Evolutionary conservation across 2,329 filamentous ascomycete genomes (phyloP).

Genomic region (Sphaerostilbella broomeana): DNA sequence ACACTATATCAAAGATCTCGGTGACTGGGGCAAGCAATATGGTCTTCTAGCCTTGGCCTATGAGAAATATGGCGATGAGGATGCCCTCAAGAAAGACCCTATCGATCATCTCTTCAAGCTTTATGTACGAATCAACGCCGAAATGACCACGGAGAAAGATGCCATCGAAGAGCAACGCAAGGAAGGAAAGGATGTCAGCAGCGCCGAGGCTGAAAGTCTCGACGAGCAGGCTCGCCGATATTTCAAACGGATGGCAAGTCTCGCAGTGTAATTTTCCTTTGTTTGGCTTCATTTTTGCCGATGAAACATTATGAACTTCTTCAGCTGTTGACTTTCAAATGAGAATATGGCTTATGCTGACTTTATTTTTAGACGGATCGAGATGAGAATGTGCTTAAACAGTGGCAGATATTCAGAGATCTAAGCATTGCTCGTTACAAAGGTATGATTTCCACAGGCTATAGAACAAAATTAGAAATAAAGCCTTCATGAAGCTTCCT

Average conservation of each 20-base stretch:
- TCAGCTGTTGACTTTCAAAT: too few species aligned
- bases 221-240: constrained; percentile 71
- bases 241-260: constrained; percentile 55
- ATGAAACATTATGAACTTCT: too few species aligned
- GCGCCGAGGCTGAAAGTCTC: constrained; percentile 48
- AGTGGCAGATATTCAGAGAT: constrained; percentile 61
- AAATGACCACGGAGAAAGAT: constrained; percentile 61
- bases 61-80: constrained; percentile 67
- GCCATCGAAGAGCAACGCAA: constrained; percentile 51
- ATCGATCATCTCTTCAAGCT: constrained; percentile 79
- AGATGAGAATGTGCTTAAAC: constrained; percentile 51
- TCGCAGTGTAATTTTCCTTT: not conserved
- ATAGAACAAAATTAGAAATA: too few species aligned
- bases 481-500: too few species aligned
- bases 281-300: too few species aligned
- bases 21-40: constrained; percentile 77
- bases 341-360: not conserved
- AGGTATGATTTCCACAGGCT: too few species aligned
- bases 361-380: constrained; percentile 43
- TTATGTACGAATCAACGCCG: constrained; percentile 69
- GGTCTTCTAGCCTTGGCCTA: constrained; percentile 68
- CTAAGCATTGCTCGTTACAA: constrained; percentile 61
- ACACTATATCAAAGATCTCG: constrained; percentile 47
- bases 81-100: constrained; percentile 62
- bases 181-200: constrained; percentile 43